These are phyloP conservation scores for Botryotinia calthae DNA, from an alignment of 2,329 filamentous ascomycete genomes.

Conservation along the genomic window DNA sequence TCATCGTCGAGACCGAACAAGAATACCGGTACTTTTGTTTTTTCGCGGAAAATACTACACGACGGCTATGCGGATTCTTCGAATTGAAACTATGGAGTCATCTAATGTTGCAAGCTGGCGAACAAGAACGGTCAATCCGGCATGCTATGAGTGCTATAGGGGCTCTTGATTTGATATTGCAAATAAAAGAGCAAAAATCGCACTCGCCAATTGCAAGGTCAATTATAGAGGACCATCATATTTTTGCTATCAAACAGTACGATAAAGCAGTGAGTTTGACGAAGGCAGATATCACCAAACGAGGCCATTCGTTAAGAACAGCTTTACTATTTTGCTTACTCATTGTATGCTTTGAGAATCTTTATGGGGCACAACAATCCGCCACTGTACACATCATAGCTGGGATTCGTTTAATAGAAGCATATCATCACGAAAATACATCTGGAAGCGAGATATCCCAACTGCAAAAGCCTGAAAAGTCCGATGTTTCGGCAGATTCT, in stretches of 20 bases:
- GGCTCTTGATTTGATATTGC: conserved; percentile 6
- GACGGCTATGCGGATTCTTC: background rate
- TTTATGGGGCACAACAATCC: background rate
- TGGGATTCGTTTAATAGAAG: background rate
- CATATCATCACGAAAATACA: background rate
- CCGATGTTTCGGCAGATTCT: background rate
- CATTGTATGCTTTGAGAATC: conserved; percentile 1
- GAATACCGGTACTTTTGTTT: conserved; percentile 7
- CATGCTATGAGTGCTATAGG: conserved; percentile 10
- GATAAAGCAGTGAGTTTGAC: background rate
- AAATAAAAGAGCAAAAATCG: background rate
- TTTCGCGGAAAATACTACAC: background rate
- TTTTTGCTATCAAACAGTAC: background rate
- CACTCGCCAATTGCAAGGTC: background rate
- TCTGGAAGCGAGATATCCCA: background rate
- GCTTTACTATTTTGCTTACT: conserved; percentile 7
- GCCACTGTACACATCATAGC: background rate
- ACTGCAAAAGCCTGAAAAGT: background rate
- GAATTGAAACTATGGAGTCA: background rate
- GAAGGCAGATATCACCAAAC: background rate
- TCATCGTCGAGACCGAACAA: background rate
- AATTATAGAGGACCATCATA: background rate
- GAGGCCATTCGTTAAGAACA: background rate
- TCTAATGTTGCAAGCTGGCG: background rate
- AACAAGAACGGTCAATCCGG: background rate